These are phyloP conservation scores for Hypoxylon sp. DNA, from an alignment of 2,329 filamentous ascomycete genomes.

Conservation along the genomic window DNA sequence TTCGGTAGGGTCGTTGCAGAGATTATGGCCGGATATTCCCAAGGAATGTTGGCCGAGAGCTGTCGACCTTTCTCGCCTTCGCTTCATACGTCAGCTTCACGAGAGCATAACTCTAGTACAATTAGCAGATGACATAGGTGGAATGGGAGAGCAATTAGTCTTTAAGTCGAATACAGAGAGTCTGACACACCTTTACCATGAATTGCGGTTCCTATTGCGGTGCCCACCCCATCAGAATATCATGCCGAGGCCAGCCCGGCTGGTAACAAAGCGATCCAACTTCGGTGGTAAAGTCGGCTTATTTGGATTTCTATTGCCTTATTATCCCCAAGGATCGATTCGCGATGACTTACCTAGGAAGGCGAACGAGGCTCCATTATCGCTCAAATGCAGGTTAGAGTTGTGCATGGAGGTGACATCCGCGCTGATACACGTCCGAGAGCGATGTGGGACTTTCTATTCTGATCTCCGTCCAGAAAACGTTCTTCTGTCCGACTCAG, in stretches of 20 bases:
- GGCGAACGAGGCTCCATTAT: neutral
- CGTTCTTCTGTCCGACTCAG: neutral
- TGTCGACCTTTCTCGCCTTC: slow-evolving; percentile 2
- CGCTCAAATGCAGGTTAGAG: neutral
- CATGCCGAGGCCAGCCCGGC: neutral
- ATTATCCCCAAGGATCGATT: slow-evolving; percentile 1
- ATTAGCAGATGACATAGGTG: neutral
- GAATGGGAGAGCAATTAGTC: neutral
- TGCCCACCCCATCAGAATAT: slow-evolving; percentile 7
- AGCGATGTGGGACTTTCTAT: slow-evolving; percentile 6
- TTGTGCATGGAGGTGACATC: neutral
- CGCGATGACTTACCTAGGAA: neutral
- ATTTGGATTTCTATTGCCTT: neutral
- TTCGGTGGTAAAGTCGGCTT: slow-evolving; percentile 4
- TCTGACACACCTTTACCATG: neutral
- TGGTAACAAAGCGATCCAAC: slow-evolving; percentile 4
- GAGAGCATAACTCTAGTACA: slow-evolving; percentile 7
- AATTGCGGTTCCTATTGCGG: slow-evolving; percentile 1
- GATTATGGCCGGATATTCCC: neutral
- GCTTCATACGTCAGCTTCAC: slow-evolving; percentile 5
- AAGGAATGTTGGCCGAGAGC: slow-evolving; percentile 1
- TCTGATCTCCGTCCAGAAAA: slow-evolving; percentile 7
- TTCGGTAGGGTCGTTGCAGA: neutral
- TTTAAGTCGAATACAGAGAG: slow-evolving; percentile 3
- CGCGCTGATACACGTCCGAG: slow-evolving; percentile 1